Percentiles rank a stretch among this genome's conserved stretches.
Evolutionary conservation across 176 grass and related monocot genomes (phyloP).

Genomic region (Cenchrus fungigraminus): DNA sequence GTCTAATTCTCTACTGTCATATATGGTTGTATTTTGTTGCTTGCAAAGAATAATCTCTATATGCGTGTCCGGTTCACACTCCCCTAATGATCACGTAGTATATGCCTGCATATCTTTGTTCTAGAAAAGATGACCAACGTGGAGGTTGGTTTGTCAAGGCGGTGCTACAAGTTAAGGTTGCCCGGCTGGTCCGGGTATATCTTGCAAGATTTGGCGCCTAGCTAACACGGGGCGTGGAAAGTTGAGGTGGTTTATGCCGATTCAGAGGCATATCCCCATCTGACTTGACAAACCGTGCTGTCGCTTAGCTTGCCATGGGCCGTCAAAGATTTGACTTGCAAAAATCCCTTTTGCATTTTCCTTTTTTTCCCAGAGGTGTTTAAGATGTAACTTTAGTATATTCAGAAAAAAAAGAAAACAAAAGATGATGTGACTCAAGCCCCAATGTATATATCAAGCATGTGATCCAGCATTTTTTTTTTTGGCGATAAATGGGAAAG

Average conservation of each 20-base stretch:
- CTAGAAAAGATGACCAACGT: background rate
- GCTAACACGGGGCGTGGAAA: background rate
- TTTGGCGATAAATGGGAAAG: too few species aligned
- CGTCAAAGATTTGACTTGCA: background rate
- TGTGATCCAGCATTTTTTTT: background rate
- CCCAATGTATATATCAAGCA: background rate
- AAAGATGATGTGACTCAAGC: background rate
- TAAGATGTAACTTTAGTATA: background rate
- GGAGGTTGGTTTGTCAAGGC: constrained; percentile 7
- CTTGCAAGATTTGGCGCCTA: constrained; percentile 20
- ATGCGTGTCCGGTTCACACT: background rate
- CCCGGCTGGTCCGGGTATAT: background rate
- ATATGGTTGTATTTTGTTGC: background rate
- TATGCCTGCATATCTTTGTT: background rate
- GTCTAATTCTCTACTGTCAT: background rate
- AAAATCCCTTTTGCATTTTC: background rate
- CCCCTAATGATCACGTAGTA: background rate
- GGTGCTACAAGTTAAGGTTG: background rate
- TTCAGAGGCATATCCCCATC: background rate
- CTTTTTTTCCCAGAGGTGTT: background rate
- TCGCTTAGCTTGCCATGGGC: background rate
- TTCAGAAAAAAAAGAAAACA: too few species aligned
- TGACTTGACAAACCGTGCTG: background rate
- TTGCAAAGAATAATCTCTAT: background rate
- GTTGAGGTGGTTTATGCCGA: background rate